phyloP scores from a whole-genome alignment of 345 rosid genomes.

The Murraya koenigii region DNA sequence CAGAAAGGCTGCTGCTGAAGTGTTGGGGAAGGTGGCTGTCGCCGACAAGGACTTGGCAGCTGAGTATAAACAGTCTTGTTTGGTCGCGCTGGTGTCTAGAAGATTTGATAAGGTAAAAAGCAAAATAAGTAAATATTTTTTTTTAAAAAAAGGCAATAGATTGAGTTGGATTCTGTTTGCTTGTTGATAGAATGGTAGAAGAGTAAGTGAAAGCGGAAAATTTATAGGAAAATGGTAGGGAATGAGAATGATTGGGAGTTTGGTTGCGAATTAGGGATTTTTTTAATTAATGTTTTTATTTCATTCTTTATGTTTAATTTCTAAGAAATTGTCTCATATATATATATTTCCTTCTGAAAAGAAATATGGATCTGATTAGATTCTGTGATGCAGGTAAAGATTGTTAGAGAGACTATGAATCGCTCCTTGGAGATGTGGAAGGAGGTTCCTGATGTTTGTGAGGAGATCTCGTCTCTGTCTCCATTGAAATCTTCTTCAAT shows the following conservation, averaged over 20 bases:
- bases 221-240: neutral
- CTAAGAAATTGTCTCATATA: neutral
- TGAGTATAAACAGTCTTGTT: slow-evolving; percentile 45
- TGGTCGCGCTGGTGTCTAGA: slow-evolving; percentile 53
- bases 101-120: slow-evolving; percentile 79
- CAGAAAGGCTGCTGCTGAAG: slow-evolving; percentile 90
- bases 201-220: neutral
- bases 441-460: slow-evolving; percentile 47
- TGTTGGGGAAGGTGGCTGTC: slow-evolving; percentile 60
- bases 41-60: slow-evolving; percentile 60
- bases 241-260: neutral
- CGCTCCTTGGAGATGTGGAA: slow-evolving; percentile 74
- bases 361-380: slow-evolving; percentile 7
- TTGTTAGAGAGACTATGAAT: slow-evolving; percentile 90
- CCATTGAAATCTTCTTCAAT: slow-evolving; percentile 41
- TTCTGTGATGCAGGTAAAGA: slow-evolving; percentile 55
- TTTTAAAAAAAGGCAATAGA: neutral
- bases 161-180: neutral
- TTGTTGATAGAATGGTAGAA: slow-evolving; percentile 10
- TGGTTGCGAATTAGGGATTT: neutral
- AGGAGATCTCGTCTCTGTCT: slow-evolving; percentile 38
- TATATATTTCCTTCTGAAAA: no score
- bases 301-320: neutral
- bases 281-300: neutral
- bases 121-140: no score